Conservation (phyloP, 345 rosid genomes). For the Populus alba region DNA sequence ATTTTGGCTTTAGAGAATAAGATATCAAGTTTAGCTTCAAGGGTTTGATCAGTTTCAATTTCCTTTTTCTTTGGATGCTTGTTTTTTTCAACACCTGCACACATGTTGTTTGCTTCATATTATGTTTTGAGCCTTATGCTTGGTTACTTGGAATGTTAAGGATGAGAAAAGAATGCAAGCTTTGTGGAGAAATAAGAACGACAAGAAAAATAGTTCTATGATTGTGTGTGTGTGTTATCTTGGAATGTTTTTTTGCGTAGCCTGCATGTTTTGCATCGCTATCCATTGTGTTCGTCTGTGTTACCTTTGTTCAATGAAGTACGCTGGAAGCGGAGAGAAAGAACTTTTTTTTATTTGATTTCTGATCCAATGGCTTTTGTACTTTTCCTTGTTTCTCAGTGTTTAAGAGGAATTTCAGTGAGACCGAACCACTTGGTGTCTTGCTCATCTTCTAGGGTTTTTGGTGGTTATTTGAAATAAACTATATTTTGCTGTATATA, state of each 20-base stretch:
- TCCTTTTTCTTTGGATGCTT: not conserved
- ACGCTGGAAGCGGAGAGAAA: not conserved
- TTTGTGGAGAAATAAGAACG: not conserved
- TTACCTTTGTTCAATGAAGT: not conserved
- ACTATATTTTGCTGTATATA: no score
- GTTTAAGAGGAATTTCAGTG: not conserved
- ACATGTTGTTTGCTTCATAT: not conserved
- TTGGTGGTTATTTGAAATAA: not conserved
- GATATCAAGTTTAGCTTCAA: not conserved
- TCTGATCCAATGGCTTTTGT: not conserved
- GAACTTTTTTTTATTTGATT: not conserved
- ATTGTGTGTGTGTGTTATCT: not conserved
- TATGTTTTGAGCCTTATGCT: not conserved
- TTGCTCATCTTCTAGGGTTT: not conserved
- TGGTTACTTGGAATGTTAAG: not conserved
- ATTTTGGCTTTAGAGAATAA: not conserved
- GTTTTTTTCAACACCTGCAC: not conserved
- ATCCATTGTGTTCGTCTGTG: not conserved
- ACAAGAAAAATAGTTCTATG: not conserved
- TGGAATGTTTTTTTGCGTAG: not conserved
- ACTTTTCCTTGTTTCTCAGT: not conserved
- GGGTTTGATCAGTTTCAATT: not conserved
- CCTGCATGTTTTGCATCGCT: not conserved
- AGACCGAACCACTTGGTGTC: not conserved
- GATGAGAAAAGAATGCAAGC: not conserved